Evolutionary conservation across 306 rosid species (phyloP).

Genomic region (Gleditsia sinensis): DNA sequence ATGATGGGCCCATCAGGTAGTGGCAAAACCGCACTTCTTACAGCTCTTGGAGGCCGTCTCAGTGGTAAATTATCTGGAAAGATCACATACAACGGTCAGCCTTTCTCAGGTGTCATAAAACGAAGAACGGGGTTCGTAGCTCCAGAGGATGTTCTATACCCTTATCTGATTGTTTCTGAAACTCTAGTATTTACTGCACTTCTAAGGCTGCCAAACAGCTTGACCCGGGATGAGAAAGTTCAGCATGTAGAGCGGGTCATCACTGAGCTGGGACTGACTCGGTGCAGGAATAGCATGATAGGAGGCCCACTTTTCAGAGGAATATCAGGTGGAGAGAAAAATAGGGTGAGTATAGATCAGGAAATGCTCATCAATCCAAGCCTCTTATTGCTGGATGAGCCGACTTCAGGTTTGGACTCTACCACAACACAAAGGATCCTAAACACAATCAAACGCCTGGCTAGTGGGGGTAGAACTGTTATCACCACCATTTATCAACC

Average conservation of each 20-base stretch:
- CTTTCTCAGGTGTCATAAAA: conserved; percentile 71
- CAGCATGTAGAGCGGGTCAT: conserved; percentile 77
- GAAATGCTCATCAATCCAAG: too few relatives aligned
- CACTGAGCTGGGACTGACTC: conserved; percentile 62
- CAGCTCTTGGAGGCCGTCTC: too few relatives aligned
- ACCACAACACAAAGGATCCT: conserved; percentile 79
- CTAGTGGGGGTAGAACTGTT: conserved; percentile 80
- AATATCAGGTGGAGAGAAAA: conserved; percentile 92
- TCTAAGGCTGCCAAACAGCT: conserved; percentile 71
- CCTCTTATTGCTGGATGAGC: conserved; percentile 76
- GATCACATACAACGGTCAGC: conserved; percentile 59
- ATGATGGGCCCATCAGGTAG: conserved; percentile 61
- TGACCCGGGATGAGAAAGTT: conserved; percentile 60
- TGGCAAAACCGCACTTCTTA: too few relatives aligned
- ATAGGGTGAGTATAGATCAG: conserved; percentile 89
- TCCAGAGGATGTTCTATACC: conserved; percentile 83
- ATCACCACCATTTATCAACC: conserved; percentile 94
- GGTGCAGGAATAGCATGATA: conserved; percentile 84
- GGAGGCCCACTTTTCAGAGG: conserved; percentile 91
- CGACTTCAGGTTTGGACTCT: conserved; percentile 92
- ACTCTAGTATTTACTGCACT: conserved; percentile 88
- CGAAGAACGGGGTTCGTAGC: conserved; percentile 88
- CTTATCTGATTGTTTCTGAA: conserved; percentile 81
- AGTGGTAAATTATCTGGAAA: too few relatives aligned
- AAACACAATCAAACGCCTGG: conserved; percentile 68